A percentile compares a stretch with the other conserved stretches of the same genome.
phyloP scores from a whole-genome alignment of 2,329 filamentous ascomycete genomes.

The Epichloe bromicola region DNA sequence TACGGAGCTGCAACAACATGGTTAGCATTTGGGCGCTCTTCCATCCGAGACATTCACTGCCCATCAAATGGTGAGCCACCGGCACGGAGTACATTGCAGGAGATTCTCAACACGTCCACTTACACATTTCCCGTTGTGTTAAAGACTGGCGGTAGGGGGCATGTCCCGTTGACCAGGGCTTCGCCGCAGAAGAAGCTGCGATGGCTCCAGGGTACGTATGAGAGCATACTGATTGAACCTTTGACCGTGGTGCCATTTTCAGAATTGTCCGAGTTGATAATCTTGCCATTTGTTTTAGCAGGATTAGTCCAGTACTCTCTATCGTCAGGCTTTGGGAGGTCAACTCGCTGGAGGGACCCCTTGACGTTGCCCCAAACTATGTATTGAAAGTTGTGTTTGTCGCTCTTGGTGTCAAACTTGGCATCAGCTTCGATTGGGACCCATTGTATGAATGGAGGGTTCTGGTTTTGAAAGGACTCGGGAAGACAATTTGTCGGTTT shows the following conservation, averaged over 20 bases:
- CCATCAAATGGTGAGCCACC: no score
- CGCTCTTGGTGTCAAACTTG: constrained; percentile 49
- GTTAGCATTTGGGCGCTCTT: constrained; percentile 5
- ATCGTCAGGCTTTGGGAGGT: constrained; percentile 45
- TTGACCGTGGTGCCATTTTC: constrained; percentile 62
- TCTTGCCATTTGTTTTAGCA: constrained; percentile 59
- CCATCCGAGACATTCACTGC: not conserved
- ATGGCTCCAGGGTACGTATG: constrained; percentile 54
- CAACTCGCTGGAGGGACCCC: constrained; percentile 46
- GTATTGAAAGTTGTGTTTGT: constrained; percentile 55
- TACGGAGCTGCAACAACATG: not conserved
- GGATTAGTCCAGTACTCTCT: constrained; percentile 50
- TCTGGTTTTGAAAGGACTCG: constrained; percentile 40
- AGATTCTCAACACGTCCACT: not conserved
- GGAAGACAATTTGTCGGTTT: constrained; percentile 76
- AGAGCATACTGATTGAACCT: constrained; percentile 58
- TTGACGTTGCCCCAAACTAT: constrained; percentile 87
- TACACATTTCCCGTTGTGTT: constrained; percentile 18
- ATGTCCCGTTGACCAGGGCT: constrained; percentile 45
- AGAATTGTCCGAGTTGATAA: constrained; percentile 47
- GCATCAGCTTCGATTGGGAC: constrained; percentile 63
- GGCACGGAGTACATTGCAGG: not conserved
- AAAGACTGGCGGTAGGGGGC: constrained; percentile 68
- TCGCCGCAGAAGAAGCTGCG: constrained; percentile 53
- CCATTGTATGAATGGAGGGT: constrained; percentile 62